Conservation (phyloP, 192 early-diverging fungal genomes). For the Coemansia asiatica region DNA sequence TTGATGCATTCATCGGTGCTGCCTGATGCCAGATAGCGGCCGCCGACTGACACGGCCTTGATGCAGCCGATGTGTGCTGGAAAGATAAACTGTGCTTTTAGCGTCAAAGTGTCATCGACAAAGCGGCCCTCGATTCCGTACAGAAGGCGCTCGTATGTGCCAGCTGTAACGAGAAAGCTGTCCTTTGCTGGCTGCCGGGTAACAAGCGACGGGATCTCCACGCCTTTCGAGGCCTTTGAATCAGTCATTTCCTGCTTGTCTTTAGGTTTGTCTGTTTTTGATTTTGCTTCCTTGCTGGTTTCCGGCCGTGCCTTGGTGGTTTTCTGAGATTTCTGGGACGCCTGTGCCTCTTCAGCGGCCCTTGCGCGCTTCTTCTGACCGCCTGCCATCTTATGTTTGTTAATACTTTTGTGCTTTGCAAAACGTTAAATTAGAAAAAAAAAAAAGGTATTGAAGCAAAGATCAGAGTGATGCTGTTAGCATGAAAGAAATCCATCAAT, state of each 20-base stretch:
- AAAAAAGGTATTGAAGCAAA: no score
- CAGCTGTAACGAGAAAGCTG: conserved; percentile 57
- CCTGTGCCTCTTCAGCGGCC: not conserved
- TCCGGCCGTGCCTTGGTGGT: no score
- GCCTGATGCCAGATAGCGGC: conserved; percentile 86
- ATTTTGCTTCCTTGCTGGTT: not conserved
- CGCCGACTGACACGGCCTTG: conserved; percentile 77
- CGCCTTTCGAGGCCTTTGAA: conserved; percentile 1
- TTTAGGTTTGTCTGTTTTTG: not conserved
- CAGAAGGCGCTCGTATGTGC: conserved; percentile 96
- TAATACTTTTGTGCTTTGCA: no score
- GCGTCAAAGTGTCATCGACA: conserved; percentile 27
- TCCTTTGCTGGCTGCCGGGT: conserved; percentile 25
- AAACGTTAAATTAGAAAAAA: no score
- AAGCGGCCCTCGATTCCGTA: conserved; percentile 80
- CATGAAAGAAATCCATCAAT: no score
- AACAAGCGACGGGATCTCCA: conserved; percentile 8
- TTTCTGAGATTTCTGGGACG: no score
- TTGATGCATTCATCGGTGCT: conserved; percentile 95
- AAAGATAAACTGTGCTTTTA: conserved; percentile 84
- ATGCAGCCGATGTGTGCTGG: conserved; percentile 95
- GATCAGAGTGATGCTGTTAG: not conserved
- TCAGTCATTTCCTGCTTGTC: not conserved
- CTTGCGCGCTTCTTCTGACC: conserved; percentile 20
- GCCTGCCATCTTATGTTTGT: conserved; percentile 7